Conservation (phyloP, 2,329 filamentous ascomycete species). For the Fusarium siculi region DNA sequence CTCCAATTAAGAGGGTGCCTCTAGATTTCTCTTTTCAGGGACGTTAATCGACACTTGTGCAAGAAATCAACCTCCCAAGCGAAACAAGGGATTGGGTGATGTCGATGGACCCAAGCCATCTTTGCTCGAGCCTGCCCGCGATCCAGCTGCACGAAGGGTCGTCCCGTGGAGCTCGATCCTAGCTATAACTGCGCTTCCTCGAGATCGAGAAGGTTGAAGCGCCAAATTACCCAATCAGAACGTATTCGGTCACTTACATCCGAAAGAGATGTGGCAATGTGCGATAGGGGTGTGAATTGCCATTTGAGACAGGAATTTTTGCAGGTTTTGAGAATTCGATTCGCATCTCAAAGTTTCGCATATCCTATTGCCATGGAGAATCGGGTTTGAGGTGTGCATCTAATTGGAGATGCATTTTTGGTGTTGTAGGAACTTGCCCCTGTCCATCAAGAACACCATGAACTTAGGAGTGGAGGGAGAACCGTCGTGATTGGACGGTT, state of each 20-base stretch:
- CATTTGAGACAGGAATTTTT: slow-evolving; percentile 16
- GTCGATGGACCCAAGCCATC: slow-evolving; percentile 7
- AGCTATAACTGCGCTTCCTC: slow-evolving; percentile 43
- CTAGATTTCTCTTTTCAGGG: background rate
- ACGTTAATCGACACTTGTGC: slow-evolving; percentile 21
- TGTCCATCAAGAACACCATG: background rate
- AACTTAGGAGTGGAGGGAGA: background rate
- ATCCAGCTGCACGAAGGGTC: slow-evolving; percentile 42
- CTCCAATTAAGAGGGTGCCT: background rate
- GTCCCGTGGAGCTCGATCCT: slow-evolving; percentile 43
- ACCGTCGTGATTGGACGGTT: background rate
- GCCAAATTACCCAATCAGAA: slow-evolving; percentile 28
- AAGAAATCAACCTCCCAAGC: background rate
- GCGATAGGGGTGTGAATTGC: slow-evolving; percentile 12
- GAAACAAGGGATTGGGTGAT: background rate
- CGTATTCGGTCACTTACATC: slow-evolving; percentile 11
- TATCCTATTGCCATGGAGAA: slow-evolving; percentile 21
- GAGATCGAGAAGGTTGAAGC: slow-evolving; percentile 40
- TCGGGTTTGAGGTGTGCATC: background rate
- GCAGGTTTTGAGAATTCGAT: slow-evolving; percentile 7
- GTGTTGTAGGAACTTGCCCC: slow-evolving; percentile 19
- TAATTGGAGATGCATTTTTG: slow-evolving; percentile 10
- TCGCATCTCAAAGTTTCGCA: background rate
- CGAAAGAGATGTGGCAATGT: slow-evolving; percentile 21
- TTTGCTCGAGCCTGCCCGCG: slow-evolving; percentile 10